Conservation (phyloP, 2,329 filamentous ascomycete species). For the Aspergillus sp. region DNA sequence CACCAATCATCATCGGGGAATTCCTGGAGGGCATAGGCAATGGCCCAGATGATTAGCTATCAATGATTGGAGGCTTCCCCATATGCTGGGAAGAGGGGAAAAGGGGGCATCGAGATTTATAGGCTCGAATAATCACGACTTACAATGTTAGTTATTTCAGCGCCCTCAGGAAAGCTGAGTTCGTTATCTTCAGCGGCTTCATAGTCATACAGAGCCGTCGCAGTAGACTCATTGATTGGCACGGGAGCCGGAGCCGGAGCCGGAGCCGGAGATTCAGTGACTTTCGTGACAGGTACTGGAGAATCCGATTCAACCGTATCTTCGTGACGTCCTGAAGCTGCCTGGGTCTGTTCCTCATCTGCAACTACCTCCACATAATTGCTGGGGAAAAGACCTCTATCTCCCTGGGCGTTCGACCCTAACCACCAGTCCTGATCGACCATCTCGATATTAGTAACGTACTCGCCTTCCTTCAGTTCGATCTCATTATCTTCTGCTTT, state of each 20-base stretch:
- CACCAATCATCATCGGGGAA: slow-evolving; percentile 99
- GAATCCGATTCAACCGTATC: slow-evolving; percentile 34
- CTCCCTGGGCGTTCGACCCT: slow-evolving; percentile 81
- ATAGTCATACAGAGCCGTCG: slow-evolving; percentile 90
- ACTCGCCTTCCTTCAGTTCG: slow-evolving; percentile 83
- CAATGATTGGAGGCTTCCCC: neutral
- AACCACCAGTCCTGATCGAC: slow-evolving; percentile 99
- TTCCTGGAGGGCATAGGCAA: slow-evolving; percentile 56
- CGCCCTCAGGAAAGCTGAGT: slow-evolving; percentile 84
- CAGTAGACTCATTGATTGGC: slow-evolving; percentile 59
- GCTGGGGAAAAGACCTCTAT: slow-evolving; percentile 89
- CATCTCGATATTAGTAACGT: slow-evolving; percentile 91
- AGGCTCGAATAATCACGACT: slow-evolving; percentile 42
- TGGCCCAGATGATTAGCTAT: neutral
- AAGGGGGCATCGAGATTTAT: neutral
- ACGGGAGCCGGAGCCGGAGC: slow-evolving; percentile 25
- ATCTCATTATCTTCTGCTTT: slow-evolving; percentile 98
- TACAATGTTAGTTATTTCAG: slow-evolving; percentile 76
- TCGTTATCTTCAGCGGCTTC: slow-evolving; percentile 94
- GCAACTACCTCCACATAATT: slow-evolving; percentile 92
- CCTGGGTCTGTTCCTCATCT: slow-evolving; percentile 47
- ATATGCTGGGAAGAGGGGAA: neutral
- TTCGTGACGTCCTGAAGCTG: slow-evolving; percentile 33
- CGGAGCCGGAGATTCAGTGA: slow-evolving; percentile 29
- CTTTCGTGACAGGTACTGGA: slow-evolving; percentile 39